Evolutionary conservation across 208 protist genomes (phyloP), one percentile per base, ranked within the genome.

Genomic region (Trypanosoma vivax): DNA sequence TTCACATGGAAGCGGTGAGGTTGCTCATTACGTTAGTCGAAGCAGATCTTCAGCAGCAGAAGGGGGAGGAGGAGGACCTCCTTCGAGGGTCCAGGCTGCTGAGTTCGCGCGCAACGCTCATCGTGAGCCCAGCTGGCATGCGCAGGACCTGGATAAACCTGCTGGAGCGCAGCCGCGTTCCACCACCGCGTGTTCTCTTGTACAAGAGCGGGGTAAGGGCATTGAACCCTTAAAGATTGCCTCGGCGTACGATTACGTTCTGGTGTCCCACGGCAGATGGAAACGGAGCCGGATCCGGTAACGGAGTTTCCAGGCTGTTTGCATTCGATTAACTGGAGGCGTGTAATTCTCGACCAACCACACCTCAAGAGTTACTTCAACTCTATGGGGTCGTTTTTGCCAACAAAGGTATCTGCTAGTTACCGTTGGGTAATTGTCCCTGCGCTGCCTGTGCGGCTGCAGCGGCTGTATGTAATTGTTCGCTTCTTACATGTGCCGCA

Each of bases 311-410:
- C 60, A 23, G 79, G 79, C 1, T 76, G 73, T 50, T 49, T 94
- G 14, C 81, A 74, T 43, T 65, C 83, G 69, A 83, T 90, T 14
- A 65, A 71, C 14, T 97, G 89, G 86, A 69, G 73, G 21, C 71
- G 92, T 47, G 69, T 96, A 16, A 79, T 97, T 14, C 61, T 97
- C 2, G 92, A 97, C 52, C 90, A 97, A 50, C 82, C 87, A 1
- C 92, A 97, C 51, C 70, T 65, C 19, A 93, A 91, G 21, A 83
- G 88, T 33, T 89, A 92, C 58, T 53, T 69, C 41, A 71, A 65
- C 46, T 78, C 75, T 11, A 49, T 48, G 3, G 69, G 75, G 62
- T 67, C 62, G 38, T 75, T 65, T 10, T 57, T 68, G 2, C 80
- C 69, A 50, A 42, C 81, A 33, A 50, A 65, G 42, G 71, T 92